These are phyloP conservation scores for Zasmidium citrigriseum DNA, from an alignment of 2,329 filamentous ascomycete species.

Conservation along the genomic window DNA sequence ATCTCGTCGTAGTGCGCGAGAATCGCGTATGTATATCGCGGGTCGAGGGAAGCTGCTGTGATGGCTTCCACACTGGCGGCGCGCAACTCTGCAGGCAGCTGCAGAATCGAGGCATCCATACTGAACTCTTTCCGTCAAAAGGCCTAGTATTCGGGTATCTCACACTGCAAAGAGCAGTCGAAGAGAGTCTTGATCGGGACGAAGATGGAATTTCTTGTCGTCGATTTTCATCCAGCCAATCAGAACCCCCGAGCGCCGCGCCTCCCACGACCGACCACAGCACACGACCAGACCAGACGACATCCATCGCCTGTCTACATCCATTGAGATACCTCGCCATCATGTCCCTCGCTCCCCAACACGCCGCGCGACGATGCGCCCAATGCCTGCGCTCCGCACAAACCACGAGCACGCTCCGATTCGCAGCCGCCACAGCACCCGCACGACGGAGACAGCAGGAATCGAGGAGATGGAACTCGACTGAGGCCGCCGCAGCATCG, in stretches of 20 bases:
- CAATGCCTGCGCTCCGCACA: conserved; percentile 35
- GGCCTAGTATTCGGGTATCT: background rate
- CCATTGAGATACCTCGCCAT: conserved; percentile 9
- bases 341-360: conserved; percentile 49
- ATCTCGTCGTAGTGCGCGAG: conserved; percentile 73
- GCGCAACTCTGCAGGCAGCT: conserved; percentile 70
- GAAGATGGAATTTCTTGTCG: too few relatives aligned
- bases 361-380: conserved; percentile 47
- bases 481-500: conserved; percentile 60
- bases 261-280: conserved; percentile 6
- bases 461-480: conserved; percentile 82
- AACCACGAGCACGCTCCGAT: conserved; percentile 24
- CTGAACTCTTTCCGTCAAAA: background rate
- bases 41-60: conserved; percentile 67
- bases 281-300: conserved; percentile 3
- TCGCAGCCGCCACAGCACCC: conserved; percentile 26
- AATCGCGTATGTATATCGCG: conserved; percentile 69
- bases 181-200: too few relatives aligned
- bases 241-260: conserved; percentile 3
- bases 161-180: background rate
- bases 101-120: too few relatives aligned
- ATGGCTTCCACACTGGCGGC: conserved; percentile 73
- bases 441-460: conserved; percentile 25
- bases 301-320: conserved; percentile 1
- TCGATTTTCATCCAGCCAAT: background rate